A percentile compares a stretch with the other conserved stretches of the same genome.
These are phyloP conservation scores for Cucurbita ficifolia DNA, from an alignment of 306 rosid genomes.

Conservation along the genomic window DNA sequence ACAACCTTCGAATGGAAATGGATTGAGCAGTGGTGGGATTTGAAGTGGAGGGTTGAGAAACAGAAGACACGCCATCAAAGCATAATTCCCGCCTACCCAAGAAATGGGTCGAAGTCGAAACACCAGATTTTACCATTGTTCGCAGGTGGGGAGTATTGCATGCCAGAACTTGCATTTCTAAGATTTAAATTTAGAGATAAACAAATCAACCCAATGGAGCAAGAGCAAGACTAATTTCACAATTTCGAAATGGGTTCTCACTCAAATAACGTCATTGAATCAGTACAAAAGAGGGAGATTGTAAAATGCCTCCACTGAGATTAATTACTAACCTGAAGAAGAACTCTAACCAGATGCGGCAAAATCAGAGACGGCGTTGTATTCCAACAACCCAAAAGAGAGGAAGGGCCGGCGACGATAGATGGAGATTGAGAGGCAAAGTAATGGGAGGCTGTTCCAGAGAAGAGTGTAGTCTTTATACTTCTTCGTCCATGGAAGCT, in stretches of 20 bases:
- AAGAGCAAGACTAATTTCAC: background rate
- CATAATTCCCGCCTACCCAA: constrained; percentile 45
- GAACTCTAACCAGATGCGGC: background rate
- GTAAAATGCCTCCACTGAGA: background rate
- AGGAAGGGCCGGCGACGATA: background rate
- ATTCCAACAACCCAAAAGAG: background rate
- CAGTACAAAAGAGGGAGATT: too few species aligned
- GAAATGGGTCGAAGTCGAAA: constrained; percentile 25
- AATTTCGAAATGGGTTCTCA: background rate
- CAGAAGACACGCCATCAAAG: constrained; percentile 56
- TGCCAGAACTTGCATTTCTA: constrained; percentile 43
- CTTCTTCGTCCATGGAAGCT: background rate
- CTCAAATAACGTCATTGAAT: background rate
- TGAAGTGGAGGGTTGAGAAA: constrained; percentile 21
- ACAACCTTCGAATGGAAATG: constrained; percentile 43
- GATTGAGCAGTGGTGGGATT: constrained; percentile 20
- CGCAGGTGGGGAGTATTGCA: constrained; percentile 31
- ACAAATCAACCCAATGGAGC: background rate
- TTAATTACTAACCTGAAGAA: background rate
- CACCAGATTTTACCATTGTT: constrained; percentile 10
- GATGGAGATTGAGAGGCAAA: background rate
- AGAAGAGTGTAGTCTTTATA: background rate
- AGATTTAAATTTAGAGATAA: background rate
- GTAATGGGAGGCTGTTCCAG: background rate
- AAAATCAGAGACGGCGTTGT: background rate